Evolutionary conservation across 805 yeast genomes (phyloP).

Genomic region (Candida mattraensis): DNA sequence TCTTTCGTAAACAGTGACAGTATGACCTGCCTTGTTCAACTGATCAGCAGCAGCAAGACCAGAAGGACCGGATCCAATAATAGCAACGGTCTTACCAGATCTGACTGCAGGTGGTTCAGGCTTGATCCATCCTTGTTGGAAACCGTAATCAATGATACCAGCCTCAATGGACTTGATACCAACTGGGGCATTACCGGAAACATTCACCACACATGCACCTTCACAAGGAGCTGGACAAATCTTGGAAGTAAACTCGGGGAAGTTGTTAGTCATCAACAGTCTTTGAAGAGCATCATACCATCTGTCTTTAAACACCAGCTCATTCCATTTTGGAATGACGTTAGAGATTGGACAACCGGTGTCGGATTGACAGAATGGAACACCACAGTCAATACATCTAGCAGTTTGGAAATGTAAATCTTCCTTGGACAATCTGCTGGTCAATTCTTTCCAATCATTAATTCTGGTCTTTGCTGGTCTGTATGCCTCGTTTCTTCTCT

Average conservation of each 20-base stretch:
- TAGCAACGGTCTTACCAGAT: slow-evolving; percentile 82
- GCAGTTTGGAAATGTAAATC: slow-evolving; percentile 92
- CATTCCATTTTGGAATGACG: slow-evolving; percentile 97
- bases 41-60: slow-evolving; percentile 98
- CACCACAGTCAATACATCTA: slow-evolving; percentile 99
- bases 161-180: slow-evolving; percentile 96
- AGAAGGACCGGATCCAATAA: slow-evolving; percentile 96
- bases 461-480: slow-evolving; percentile 74
- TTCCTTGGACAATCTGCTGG: slow-evolving; percentile 75
- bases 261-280: slow-evolving; percentile 92
- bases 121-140: slow-evolving; percentile 93
- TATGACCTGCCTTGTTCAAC: slow-evolving; percentile 93
- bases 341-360: slow-evolving; percentile 98
- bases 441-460: slow-evolving; percentile 90
- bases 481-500: slow-evolving; percentile 83
- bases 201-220: slow-evolving; percentile 83
- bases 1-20: slow-evolving; percentile 89
- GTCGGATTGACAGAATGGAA: slow-evolving; percentile 97
- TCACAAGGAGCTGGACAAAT: slow-evolving; percentile 99
- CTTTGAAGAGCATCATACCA: slow-evolving; percentile 94
- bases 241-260: slow-evolving; percentile 98
- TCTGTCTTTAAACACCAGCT: slow-evolving; percentile 88
- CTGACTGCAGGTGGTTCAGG: slow-evolving; percentile 77
- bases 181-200: slow-evolving; percentile 93
- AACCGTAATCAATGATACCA: slow-evolving; percentile 94